Conservation (phyloP, 2,329 filamentous ascomycete species). For the Ceratocystiopsis sp. region DNA sequence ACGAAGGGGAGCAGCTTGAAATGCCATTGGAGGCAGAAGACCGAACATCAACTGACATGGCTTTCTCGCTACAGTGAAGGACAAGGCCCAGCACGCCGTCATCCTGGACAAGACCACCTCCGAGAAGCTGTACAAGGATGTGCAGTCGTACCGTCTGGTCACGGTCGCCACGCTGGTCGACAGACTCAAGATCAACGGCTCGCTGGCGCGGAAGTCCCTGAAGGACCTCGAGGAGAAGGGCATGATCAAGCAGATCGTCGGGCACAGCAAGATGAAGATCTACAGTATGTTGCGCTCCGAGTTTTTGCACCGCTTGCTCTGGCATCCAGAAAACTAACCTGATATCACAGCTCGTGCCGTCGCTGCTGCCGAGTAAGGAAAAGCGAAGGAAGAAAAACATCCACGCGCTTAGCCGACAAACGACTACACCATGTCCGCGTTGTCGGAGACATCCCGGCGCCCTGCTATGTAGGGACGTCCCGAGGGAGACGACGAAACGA, state of each 20-base stretch:
- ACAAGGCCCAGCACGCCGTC: conserved; percentile 99
- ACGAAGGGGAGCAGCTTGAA: background rate
- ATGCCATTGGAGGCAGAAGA: no score
- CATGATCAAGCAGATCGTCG: conserved; percentile 93
- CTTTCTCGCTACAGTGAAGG: conserved; percentile 53
- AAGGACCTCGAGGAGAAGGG: conserved; percentile 94
- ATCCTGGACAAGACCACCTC: conserved; percentile 94
- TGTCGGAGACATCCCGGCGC: no score
- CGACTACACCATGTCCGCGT: no score
- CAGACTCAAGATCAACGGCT: conserved; percentile 99
- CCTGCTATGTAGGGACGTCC: no score
- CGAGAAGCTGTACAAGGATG: conserved; percentile 99
- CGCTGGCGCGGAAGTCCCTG: conserved; percentile 77
- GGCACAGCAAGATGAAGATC: conserved; percentile 95
- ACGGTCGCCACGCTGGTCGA: conserved; percentile 97
- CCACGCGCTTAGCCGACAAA: background rate
- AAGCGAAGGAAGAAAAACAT: background rate
- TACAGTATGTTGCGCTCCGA: conserved; percentile 50
- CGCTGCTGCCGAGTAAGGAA: conserved; percentile 28
- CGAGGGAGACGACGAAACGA: no score
- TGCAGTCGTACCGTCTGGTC: conserved; percentile 98
- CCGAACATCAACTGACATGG: no score
- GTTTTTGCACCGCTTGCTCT: background rate
- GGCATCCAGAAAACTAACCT: no score
- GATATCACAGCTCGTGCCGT: conserved; percentile 38